These are phyloP conservation scores for Xylaria sp. DNA, from an alignment of 2,329 filamentous ascomycete genomes.

Conservation along the genomic window DNA sequence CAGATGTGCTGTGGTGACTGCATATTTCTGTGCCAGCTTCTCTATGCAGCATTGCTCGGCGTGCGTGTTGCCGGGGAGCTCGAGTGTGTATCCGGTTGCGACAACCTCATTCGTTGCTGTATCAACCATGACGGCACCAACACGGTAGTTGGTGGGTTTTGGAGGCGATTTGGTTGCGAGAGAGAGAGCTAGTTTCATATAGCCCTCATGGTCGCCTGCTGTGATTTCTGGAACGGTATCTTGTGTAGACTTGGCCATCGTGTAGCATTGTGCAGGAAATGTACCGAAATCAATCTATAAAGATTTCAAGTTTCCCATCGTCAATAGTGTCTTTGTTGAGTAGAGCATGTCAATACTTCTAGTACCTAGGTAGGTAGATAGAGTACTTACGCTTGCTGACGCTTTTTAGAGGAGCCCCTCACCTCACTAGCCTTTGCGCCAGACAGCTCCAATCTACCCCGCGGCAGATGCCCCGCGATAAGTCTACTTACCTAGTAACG, in stretches of 20 bases:
- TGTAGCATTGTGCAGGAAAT: background rate
- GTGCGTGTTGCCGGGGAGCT: conserved; percentile 92
- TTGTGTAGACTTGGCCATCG: conserved; percentile 36
- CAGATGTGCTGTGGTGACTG: conserved; percentile 66
- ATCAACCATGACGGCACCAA: conserved; percentile 87
- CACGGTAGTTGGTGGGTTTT: conserved; percentile 90
- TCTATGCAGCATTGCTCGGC: conserved; percentile 92
- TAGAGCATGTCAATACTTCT: no score
- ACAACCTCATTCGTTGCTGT: conserved; percentile 68
- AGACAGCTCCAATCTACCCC: conserved; percentile 21
- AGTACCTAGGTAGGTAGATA: no score
- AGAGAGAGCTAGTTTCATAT: conserved; percentile 78
- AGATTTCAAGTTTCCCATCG: background rate
- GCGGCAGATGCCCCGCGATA: conserved; percentile 23
- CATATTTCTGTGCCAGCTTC: conserved; percentile 70
- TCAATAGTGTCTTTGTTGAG: no score
- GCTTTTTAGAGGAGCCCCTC: background rate
- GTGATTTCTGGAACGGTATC: conserved; percentile 42
- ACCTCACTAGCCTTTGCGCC: background rate
- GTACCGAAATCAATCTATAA: background rate
- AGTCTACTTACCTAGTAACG: no score
- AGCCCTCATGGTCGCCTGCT: conserved; percentile 58
- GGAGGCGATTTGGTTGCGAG: conserved; percentile 83
- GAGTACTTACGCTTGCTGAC: background rate
- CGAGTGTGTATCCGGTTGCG: conserved; percentile 88